Evolutionary conservation across 192 early-diverging fungal genomes (phyloP), one percentile per base, ranked within the genome.

Genomic region (Podochytrium sp.): DNA sequence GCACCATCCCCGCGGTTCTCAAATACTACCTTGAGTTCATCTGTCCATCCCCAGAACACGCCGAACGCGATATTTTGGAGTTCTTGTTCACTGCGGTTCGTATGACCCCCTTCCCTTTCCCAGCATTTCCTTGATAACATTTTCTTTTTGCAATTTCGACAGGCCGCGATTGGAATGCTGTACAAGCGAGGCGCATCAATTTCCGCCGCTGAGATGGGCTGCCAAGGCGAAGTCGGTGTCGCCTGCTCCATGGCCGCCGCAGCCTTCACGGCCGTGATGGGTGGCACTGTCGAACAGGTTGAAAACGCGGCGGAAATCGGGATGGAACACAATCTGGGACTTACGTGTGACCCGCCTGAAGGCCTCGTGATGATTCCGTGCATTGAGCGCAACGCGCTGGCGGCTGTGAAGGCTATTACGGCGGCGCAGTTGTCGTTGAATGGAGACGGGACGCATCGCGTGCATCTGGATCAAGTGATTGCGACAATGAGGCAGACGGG

Each of bases 221-320:
- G 96, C 79, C 95, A 96, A 77, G 96, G 96, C 50, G 96, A 98
- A 81, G 95, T 98, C 2, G 96, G 96, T 62, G 96, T 98, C 18
- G 95, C 96, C 10, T 98, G 96, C 79, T 92, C 91, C 35, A 98
- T 98, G 96, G 93, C 93, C 10, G 95, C 96, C 16, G n/a, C n/a
- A n/a, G 96, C 90, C 1, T 98, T 98, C 67, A 89, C 94, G 2
- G 95, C 95, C n/a, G 95, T 98, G 2, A 96, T 98, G 95, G 96
- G 95, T 56, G 96, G 94, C 16, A 88, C 91, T 0, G 85, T 91
- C 1, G 87, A 90, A 51, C 94, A 96, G 84, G 91, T 98, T 7
- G 95, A 96, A 76, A 96, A 98, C 69, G 94, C 95, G 0, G 96
- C 96, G 47, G 96, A 98, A 77, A 98, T 98, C 76, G 95, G 93